phyloP scores from a whole-genome alignment of 306 rosid genomes.

The Lagenaria siceraria region DNA sequence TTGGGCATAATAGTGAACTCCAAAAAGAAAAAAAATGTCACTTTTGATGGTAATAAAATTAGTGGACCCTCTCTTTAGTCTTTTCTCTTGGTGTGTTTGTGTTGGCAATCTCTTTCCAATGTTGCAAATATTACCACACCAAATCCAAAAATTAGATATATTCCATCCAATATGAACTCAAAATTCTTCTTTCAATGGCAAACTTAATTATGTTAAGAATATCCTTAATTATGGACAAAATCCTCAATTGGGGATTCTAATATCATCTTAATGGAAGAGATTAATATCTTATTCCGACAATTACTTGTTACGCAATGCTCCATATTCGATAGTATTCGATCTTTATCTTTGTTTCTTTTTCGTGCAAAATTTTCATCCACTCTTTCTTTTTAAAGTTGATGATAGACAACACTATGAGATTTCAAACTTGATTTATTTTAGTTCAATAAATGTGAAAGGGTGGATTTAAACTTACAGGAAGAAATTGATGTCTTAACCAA shows the following conservation, averaged over 20 bases:
- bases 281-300: neutral
- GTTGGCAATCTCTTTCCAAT: neutral
- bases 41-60: constrained; percentile 2
- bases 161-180: neutral
- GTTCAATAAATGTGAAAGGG: neutral
- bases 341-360: neutral
- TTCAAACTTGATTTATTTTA: neutral
- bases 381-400: neutral
- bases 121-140: neutral
- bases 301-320: neutral
- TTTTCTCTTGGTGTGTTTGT: neutral
- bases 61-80: neutral
- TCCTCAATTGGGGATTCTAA: neutral
- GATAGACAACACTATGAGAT: neutral
- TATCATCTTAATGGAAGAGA: neutral
- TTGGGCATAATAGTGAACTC: neutral
- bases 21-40: neutral
- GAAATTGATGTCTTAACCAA: neutral
- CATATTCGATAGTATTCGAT: neutral
- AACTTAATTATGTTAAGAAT: neutral
- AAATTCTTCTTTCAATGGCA: neutral
- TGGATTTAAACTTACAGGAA: neutral
- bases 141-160: neutral
- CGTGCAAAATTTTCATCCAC: neutral
- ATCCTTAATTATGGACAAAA: neutral